Evolutionary conservation across 139 green algal genomes (phyloP), one percentile per base, ranked within the genome.

Genomic region (Micractinium conductrix): DNA sequence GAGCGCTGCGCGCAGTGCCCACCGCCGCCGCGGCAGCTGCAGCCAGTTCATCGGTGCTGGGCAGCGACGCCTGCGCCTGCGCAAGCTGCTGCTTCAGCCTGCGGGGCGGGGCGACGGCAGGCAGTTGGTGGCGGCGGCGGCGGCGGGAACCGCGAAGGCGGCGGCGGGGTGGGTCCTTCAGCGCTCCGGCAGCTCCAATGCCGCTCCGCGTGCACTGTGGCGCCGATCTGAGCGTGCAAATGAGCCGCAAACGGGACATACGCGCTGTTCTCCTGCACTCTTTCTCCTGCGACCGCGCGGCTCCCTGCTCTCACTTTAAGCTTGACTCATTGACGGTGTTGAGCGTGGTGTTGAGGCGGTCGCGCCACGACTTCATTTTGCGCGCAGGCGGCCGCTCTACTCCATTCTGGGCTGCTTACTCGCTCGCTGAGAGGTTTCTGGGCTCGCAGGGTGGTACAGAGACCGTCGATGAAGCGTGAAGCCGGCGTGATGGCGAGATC

Each of bases 41-140:
- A 10, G 55, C 38, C 68, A 81, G 28, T 24, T 71, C 53, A 24
- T 38, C 58, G 28, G 37, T 58, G 38, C 76, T 38, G 3, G 38
- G 19, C 0, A 58, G 76, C 30, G 33, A 45, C 58, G 72, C 58
- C 42, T 73, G 58, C 17, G 76, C 76, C 76, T 82, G 76, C 76
- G 72, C 58, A 55, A 82, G 50, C 76, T 82, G 76, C 76, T 82
- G 76, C 55, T 72, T 82, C 33, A 82, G 42, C 76, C 76, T 82
- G 76, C 58, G 28, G 24, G 8, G 3, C 38, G 42, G 28, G 0
- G 44, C 14, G 24, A 53, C 2, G 10, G 4, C 2, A 55, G 50
- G 74, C 45, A 7, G 50, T 22, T 35, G 35, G 2, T 8, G 33
- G 28, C 45, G 45, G 4, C 26, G 42, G 33, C 14, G 22, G 10